Base-by-base conservation (phyloP, 177 flowering plant genomes). In the Vitis hybrid region DNA sequence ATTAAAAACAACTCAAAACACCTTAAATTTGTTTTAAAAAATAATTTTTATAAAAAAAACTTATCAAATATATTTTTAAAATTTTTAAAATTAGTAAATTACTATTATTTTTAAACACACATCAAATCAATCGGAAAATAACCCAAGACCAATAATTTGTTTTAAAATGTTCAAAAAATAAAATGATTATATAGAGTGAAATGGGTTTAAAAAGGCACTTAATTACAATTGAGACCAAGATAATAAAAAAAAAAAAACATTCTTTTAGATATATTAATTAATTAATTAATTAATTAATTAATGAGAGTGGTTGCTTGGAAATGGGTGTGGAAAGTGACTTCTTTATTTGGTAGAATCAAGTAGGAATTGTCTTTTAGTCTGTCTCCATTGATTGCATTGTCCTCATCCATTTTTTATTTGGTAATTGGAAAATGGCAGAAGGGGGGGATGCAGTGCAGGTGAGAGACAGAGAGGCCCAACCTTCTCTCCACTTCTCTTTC, bases 321-420 rank as follows among this genome's bases (percentile, higher is more conserved):
- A 26, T 26, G 29, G 29, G 29, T 4, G 29, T 26, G 29, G 29
- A 26, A 3, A 26, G 29, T 26, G 29, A 19, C 2, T 57, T 57
- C 29, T 57, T 56, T n/a, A 18, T 13, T 68, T 50, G 56, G 18
- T 60, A 60, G 71, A 60, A 56, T 68, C 71, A 45, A 51, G 50
- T 60, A 22, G 4, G 50, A 18, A 21, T 21, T 58, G 68, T 49
- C 67, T 64, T 71, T 55, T 63, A 6, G 51, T 18, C 39, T 60
- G 63, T 60, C 63, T 60, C 10, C 10, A 60, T 51, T 60, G 11
- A 60, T 69, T 60, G 48, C 57, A 5, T 51, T 60, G 72, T 69
- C 72, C 45, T 69, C 51, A 11, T 60, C 57, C 56, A 10, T 45
- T 29, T 16, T 39, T 39, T 39, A 39, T 39, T 39, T 39, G 45